Percentiles rank a stretch among this genome's conserved stretches.
Evolutionary conservation across 495 filamentous ascomycete genomes (phyloP).

Genomic region (Parachaetomium inaequale): DNA sequence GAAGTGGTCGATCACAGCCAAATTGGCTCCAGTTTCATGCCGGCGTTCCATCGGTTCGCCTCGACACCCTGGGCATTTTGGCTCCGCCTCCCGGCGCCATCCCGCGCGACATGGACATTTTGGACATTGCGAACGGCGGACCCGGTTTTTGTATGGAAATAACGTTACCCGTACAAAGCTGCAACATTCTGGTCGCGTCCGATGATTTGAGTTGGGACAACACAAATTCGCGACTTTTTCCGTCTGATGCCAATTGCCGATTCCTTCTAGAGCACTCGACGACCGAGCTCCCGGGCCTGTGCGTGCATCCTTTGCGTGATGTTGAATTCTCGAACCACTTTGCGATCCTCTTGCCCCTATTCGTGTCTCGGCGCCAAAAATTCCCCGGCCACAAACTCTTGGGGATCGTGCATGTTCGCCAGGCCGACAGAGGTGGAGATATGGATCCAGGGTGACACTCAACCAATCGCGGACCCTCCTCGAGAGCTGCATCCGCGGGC

Average conservation of each 20-base stretch:
- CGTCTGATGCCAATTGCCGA: too few species aligned
- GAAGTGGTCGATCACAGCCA: constrained; percentile 15
- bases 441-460: constrained; percentile 4
- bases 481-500: constrained; percentile 2
- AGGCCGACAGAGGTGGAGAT: constrained; percentile 1
- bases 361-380: not conserved
- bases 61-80: too few species aligned
- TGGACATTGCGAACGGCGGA: not conserved
- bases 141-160: not conserved
- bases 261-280: not conserved
- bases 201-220: too few species aligned
- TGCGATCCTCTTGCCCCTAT: not conserved
- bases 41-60: constrained; percentile 5
- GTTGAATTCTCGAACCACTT: too few species aligned
- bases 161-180: not conserved
- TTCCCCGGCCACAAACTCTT: not conserved
- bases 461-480: constrained; percentile 9
- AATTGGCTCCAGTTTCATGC: constrained; percentile 8
- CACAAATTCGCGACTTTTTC: too few species aligned
- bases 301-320: too few species aligned
- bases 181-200: not conserved
- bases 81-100: not conserved
- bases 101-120: not conserved
- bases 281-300: not conserved
- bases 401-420: not conserved